These are phyloP conservation scores for Juncus inflexus DNA, from an alignment of 176 grass and related monocot genomes.

Conservation along the genomic window DNA sequence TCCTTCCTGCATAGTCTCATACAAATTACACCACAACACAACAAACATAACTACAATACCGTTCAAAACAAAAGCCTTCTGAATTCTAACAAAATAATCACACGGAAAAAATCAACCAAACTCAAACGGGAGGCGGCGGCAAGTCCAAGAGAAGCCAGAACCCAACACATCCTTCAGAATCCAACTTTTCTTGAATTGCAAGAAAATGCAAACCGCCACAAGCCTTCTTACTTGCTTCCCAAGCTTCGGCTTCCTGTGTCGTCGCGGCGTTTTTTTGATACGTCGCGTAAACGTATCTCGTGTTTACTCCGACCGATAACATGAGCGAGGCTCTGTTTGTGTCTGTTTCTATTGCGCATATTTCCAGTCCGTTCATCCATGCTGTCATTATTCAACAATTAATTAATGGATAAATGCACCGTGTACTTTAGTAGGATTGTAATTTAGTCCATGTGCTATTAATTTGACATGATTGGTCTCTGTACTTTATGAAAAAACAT, in stretches of 20 bases:
- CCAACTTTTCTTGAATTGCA: conserved; percentile 78
- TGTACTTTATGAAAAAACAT: too few relatives aligned
- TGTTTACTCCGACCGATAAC: conserved; percentile 69
- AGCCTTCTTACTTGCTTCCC: conserved; percentile 87
- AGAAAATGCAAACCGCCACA: conserved; percentile 83
- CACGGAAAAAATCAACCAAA: background rate
- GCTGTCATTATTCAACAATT: conserved; percentile 33
- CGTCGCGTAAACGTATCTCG: conserved; percentile 73
- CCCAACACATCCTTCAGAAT: conserved; percentile 76
- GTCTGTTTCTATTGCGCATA: conserved; percentile 66
- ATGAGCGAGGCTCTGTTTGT: conserved; percentile 46
- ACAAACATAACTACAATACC: too few relatives aligned
- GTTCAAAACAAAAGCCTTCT: too few relatives aligned
- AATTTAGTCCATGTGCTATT: background rate
- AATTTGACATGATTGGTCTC: too few relatives aligned
- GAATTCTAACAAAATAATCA: too few relatives aligned
- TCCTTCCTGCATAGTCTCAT: too few relatives aligned
- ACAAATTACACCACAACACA: too few relatives aligned
- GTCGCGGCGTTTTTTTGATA: conserved; percentile 77
- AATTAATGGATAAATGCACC: background rate
- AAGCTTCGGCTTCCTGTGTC: conserved; percentile 87
- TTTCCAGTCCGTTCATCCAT: conserved; percentile 96
- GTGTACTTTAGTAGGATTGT: conserved; percentile 2
- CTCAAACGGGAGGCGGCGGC: conserved; percentile 69
- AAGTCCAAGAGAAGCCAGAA: conserved; percentile 96